A percentile compares a stretch with the other conserved stretches of the same genome.
Conservation (phyloP, 352 stramenopile species). For the Plasmopara muralis region DNA sequence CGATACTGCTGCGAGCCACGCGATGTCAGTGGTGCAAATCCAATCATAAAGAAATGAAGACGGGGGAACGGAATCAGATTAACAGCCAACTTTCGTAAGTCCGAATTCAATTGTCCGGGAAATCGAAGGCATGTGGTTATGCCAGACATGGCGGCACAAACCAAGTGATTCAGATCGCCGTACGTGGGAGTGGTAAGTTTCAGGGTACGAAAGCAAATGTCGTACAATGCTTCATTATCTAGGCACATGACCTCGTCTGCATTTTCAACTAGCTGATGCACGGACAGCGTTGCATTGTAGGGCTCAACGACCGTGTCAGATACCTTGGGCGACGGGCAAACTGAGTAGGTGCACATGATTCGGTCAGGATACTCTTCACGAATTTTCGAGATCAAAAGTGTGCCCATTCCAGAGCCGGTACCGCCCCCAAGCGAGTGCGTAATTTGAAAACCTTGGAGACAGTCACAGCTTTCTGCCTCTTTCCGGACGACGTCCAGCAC, state of each 20-base stretch:
- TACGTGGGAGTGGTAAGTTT: constrained; percentile 99
- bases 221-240: constrained; percentile 99
- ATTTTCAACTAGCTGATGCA: constrained; percentile 99
- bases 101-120: constrained; percentile 98
- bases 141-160: constrained; percentile 97
- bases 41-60: constrained; percentile 99
- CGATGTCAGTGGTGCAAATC: constrained; percentile 96
- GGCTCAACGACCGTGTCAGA: constrained; percentile 99
- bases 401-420: constrained; percentile 98
- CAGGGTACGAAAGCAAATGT: constrained; percentile 99
- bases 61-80: constrained; percentile 99
- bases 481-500: constrained; percentile 98
- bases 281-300: constrained; percentile 99
- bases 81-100: constrained; percentile 97
- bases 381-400: constrained; percentile 98
- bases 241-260: constrained; percentile 99
- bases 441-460: constrained; percentile 99
- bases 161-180: constrained; percentile 98
- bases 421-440: constrained; percentile 99
- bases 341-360: constrained; percentile 99
- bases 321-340: constrained; percentile 96
- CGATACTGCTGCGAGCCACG: constrained; percentile 96
- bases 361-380: constrained; percentile 98
- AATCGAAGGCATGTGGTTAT: constrained; percentile 99
- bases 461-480: constrained; percentile 97